Evolutionary conservation across 164 flowering plant species (phyloP), one percentile per base, ranked within the genome.

Genomic region (Umbellularia californica): DNA sequence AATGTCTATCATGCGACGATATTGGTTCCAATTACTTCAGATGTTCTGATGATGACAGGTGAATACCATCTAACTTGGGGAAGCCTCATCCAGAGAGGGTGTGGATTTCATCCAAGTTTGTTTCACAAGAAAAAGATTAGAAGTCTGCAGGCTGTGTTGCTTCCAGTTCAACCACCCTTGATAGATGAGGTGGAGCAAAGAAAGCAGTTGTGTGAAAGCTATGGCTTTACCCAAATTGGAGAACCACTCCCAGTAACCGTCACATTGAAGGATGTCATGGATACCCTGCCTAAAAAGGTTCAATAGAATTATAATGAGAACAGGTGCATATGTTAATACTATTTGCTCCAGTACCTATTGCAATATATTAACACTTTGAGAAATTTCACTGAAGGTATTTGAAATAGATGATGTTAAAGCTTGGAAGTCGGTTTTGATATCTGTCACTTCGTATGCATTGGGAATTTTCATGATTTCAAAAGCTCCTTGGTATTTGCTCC

Each of bases 401-500:
- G 97, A 90, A 87, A 92, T 90, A 77, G 88, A 95, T 83, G 90
- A 92, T 73, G 74, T 79, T 73, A 89, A 92, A 82, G 93, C 96
- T 74, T 93, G 92, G 98, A 88, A 80, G 76, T 81, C 97, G 23
- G 90, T 95, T 76, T 79, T 93, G 67, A 81, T 83, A 79, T 89
- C 97, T 6, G 86, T 82, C 47, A 83, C 86, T 73, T 89, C 96
- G 17, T 93, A 90, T 82, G 87, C 95, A 2, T 79, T 95, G 87
- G 98, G 98, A 50, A 82, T 93, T 65, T 82, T 88, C 76, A 81
- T 92, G 95, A 90, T 95, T 70, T 70, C 98, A 68, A 93, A 95
- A 83, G 82, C 95, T 27, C 98, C 99, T 50, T 95, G 99, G 99
- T 95, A 92, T 84, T 83, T 95, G 64, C 98, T 95, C 85, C 99